Percentiles rank a stretch among this genome's conserved stretches.
Evolutionary conservation across 306 rosid genomes (phyloP).

Genomic region (Alnus glutinosa): DNA sequence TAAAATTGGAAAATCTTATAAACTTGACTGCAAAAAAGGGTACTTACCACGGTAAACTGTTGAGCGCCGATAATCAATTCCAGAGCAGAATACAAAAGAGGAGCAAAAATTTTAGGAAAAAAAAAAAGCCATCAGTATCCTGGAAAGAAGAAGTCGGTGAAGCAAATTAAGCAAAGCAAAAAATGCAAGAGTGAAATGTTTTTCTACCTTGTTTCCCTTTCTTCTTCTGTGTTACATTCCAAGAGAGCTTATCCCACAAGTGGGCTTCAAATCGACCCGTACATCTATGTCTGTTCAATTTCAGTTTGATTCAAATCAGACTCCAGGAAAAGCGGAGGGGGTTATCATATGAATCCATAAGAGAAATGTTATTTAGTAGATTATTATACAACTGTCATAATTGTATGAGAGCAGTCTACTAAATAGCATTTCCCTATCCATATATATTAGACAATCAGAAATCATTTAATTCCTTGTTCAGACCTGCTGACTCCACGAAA

Average conservation of each 20-base stretch:
- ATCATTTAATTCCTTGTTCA: background rate
- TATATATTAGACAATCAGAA: background rate
- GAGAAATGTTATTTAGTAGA: too few relatives aligned
- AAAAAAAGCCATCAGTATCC: background rate
- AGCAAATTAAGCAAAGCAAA: background rate
- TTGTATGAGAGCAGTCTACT: too few relatives aligned
- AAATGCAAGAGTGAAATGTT: background rate
- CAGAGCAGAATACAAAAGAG: background rate
- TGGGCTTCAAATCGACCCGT: slow-evolving; percentile 93
- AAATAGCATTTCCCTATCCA: background rate
- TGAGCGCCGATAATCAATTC: slow-evolving; percentile 12
- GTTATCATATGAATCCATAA: too few relatives aligned
- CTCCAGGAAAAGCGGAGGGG: background rate
- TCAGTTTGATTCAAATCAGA: background rate
- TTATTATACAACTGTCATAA: too few relatives aligned
- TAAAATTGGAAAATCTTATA: background rate
- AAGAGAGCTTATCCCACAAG: slow-evolving; percentile 90
- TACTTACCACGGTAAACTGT: slow-evolving; percentile 57
- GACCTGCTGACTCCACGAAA: slow-evolving; percentile 83
- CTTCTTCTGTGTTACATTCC: slow-evolving; percentile 91
- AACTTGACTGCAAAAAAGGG: background rate
- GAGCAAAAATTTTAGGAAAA: slow-evolving; percentile 4
- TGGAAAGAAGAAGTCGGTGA: background rate
- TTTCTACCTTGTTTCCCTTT: slow-evolving; percentile 85
- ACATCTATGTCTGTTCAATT: slow-evolving; percentile 75